Conservation (phyloP, 768 basidiomycete genomes). For the Lactarius deliciosus region DNA sequence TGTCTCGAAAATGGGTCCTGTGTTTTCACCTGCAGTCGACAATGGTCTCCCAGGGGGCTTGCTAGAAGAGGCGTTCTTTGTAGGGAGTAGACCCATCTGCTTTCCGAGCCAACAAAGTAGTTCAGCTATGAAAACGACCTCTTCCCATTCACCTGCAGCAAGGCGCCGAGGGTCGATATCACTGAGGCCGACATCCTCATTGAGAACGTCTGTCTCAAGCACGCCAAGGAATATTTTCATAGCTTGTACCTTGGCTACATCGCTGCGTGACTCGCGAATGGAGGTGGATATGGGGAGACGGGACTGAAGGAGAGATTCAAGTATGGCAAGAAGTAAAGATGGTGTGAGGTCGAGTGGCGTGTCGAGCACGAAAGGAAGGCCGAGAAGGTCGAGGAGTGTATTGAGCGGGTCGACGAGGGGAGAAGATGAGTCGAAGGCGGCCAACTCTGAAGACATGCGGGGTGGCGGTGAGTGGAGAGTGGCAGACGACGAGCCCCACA, state of each 20-base stretch:
- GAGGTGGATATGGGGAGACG: conserved; percentile 50
- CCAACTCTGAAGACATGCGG: conserved; percentile 21
- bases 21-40: conserved; percentile 13
- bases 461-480: neutral
- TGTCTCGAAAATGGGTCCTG: conserved; percentile 6
- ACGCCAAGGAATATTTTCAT: conserved; percentile 78
- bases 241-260: conserved; percentile 51
- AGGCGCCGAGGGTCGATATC: conserved; percentile 63
- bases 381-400: conserved; percentile 34
- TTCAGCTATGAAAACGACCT: conserved; percentile 63
- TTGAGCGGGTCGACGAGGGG: conserved; percentile 34
- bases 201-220: conserved; percentile 62
- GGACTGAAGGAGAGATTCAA: conserved; percentile 57
- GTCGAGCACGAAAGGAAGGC: conserved; percentile 38
- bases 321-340: conserved; percentile 64
- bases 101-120: conserved; percentile 69
- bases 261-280: conserved; percentile 40
- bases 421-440: conserved; percentile 19
- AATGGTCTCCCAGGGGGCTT: conserved; percentile 9
- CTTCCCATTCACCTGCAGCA: conserved; percentile 63
- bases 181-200: conserved; percentile 60
- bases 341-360: conserved; percentile 61
- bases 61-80: conserved; percentile 16
- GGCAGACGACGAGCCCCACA: neutral
- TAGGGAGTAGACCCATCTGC: conserved; percentile 40